phyloP scores from a whole-genome alignment of 2,329 filamentous ascomycete species.

The Tolypocladium ophioglossoides region DNA sequence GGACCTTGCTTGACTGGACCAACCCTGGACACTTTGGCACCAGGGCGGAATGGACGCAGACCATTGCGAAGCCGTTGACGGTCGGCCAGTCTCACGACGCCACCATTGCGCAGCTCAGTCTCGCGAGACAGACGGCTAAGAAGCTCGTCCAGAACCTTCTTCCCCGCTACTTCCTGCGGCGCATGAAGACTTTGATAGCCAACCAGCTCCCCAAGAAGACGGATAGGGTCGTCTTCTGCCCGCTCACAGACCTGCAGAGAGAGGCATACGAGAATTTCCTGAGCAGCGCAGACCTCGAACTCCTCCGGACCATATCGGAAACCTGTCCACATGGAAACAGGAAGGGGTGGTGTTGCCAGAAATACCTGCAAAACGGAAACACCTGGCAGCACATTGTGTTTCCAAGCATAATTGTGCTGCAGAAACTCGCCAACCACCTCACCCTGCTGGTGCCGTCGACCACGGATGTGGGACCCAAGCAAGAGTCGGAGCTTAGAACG shows the following conservation, averaged over 20 bases:
- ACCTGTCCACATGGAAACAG: slow-evolving; percentile 54
- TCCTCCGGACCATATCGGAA: slow-evolving; percentile 58
- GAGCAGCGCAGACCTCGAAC: slow-evolving; percentile 53
- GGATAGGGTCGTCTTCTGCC: slow-evolving; percentile 90
- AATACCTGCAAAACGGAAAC: slow-evolving; percentile 46
- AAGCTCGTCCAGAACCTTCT: slow-evolving; percentile 80
- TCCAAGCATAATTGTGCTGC: slow-evolving; percentile 68
- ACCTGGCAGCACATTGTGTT: slow-evolving; percentile 74
- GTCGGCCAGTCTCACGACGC: slow-evolving; percentile 90
- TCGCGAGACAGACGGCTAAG: slow-evolving; percentile 69
- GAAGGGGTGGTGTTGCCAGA: slow-evolving; percentile 72
- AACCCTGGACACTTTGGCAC: slow-evolving; percentile 65
- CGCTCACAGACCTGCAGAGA: slow-evolving; percentile 69
- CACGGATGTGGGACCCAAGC: slow-evolving; percentile 58
- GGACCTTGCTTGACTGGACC: slow-evolving; percentile 94
- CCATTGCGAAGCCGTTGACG: slow-evolving; percentile 69
- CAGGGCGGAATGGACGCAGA: slow-evolving; percentile 64
- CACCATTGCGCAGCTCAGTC: slow-evolving; percentile 69
- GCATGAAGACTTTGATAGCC: slow-evolving; percentile 88
- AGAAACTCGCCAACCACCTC: slow-evolving; percentile 89
- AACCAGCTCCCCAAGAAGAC: slow-evolving; percentile 91
- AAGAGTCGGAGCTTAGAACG: slow-evolving; percentile 64
- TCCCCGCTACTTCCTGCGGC: slow-evolving; percentile 79
- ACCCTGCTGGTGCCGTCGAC: slow-evolving; percentile 67
- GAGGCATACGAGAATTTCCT: slow-evolving; percentile 77